A percentile compares a stretch with the other conserved stretches of the same genome.
Conservation (phyloP, 2,329 filamentous ascomycete genomes). For the Coniochaeta prunicola region DNA sequence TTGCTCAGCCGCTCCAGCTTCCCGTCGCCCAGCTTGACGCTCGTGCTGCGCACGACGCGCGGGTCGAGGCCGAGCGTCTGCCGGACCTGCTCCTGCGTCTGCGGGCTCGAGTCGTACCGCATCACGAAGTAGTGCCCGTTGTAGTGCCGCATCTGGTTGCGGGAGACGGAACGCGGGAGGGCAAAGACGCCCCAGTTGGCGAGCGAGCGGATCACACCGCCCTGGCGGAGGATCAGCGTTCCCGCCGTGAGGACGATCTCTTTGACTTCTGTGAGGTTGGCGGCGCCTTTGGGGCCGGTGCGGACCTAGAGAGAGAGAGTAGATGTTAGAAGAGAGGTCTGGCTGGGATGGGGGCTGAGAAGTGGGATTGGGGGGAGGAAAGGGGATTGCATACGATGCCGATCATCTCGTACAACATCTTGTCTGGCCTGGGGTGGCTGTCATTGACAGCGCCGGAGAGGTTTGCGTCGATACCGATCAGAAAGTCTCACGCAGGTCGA, state of each 20-base stretch:
- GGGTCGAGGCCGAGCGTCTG: constrained; percentile 78
- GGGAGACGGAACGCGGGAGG: constrained; percentile 71
- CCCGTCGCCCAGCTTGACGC: constrained; percentile 78
- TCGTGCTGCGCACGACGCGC: constrained; percentile 77
- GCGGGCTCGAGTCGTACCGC: constrained; percentile 78
- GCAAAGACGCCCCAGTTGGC: constrained; percentile 93
- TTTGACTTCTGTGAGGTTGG: constrained; percentile 82
- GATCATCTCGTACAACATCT: constrained; percentile 96
- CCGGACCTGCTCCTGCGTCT: constrained; percentile 67
- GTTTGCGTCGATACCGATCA: neutral
- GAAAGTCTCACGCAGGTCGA: neutral
- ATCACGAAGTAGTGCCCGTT: constrained; percentile 96
- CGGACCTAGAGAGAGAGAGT: constrained; percentile 60
- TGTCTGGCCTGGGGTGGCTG: constrained; percentile 17
- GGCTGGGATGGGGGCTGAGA: neutral
- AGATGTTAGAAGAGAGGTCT: neutral
- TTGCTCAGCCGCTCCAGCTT: constrained; percentile 63
- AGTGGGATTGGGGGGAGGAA: neutral
- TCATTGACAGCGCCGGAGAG: constrained; percentile 1
- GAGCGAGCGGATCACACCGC: constrained; percentile 85
- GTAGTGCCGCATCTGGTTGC: constrained; percentile 76
- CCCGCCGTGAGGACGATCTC: constrained; percentile 91
- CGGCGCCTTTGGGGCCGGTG: constrained; percentile 44
- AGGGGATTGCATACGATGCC: constrained; percentile 64
- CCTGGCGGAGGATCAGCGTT: constrained; percentile 70